phyloP scores from a whole-genome alignment of 2,329 filamentous ascomycete species.

The Stachybotrys chartarum region DNA sequence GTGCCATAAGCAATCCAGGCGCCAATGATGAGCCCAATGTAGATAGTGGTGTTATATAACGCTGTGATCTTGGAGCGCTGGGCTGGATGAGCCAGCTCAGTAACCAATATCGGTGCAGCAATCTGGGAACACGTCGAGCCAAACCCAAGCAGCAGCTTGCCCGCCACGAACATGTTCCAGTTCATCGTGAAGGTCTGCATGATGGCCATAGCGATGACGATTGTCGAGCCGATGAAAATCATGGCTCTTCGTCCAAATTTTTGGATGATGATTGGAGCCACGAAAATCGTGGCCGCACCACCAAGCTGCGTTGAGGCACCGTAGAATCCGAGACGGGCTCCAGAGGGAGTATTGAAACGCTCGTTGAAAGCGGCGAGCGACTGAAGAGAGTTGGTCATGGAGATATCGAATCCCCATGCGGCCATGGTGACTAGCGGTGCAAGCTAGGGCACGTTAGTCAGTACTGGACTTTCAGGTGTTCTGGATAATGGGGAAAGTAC shows the following conservation, averaged over 20 bases:
- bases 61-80: slow-evolving; percentile 9
- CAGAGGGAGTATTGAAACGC: slow-evolving; percentile 2
- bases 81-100: slow-evolving; percentile 11
- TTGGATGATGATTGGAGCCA: slow-evolving; percentile 4
- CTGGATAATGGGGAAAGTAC: neutral
- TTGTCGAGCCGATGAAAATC: slow-evolving; percentile 1
- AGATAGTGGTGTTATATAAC: slow-evolving; percentile 10
- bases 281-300: slow-evolving; percentile 4
- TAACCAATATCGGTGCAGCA: slow-evolving; percentile 8
- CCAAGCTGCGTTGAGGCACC: slow-evolving; percentile 5
- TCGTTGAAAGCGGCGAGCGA: slow-evolving; percentile 5
- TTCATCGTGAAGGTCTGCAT: slow-evolving; percentile 8
- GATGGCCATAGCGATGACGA: slow-evolving; percentile 10
- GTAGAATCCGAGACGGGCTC: slow-evolving; percentile 5
- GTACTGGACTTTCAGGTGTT: neutral
- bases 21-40: slow-evolving; percentile 6
- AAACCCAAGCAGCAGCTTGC: slow-evolving; percentile 9
- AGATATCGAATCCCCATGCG: slow-evolving; percentile 5
- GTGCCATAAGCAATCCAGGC: slow-evolving; percentile 39
- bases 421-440: slow-evolving; percentile 2
- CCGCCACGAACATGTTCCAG: slow-evolving; percentile 8
- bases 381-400: slow-evolving; percentile 5
- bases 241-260: slow-evolving; percentile 3
- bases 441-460: neutral
- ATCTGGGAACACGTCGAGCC: slow-evolving; percentile 6